These are phyloP conservation scores for Nemania serpens DNA, from an alignment of 2,329 filamentous ascomycete genomes.

Conservation along the genomic window DNA sequence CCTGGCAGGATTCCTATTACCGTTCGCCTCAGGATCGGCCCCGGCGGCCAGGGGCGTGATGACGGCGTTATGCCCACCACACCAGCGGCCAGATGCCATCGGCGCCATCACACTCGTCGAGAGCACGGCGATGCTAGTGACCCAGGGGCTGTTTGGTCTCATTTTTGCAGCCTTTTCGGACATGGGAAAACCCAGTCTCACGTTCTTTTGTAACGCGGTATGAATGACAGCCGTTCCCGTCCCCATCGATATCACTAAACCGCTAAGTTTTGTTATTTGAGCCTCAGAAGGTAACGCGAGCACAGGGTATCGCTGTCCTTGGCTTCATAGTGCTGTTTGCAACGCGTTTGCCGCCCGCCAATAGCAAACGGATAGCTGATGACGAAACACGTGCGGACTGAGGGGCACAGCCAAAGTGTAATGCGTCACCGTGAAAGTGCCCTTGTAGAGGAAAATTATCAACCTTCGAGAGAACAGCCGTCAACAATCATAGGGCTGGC, in stretches of 20 bases:
- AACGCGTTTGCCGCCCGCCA: slow-evolving; percentile 50
- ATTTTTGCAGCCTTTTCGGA: slow-evolving; percentile 67
- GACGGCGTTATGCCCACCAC: slow-evolving; percentile 68
- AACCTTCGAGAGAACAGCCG: too few species aligned
- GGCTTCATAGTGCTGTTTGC: slow-evolving; percentile 52
- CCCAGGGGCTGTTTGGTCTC: slow-evolving; percentile 68
- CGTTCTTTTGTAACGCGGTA: slow-evolving; percentile 71
- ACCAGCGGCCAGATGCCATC: slow-evolving; percentile 67
- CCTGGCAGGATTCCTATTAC: slow-evolving; percentile 65
- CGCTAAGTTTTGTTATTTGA: too few species aligned
- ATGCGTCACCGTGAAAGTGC: too few species aligned
- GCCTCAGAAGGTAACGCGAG: too few species aligned
- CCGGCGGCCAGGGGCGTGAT: slow-evolving; percentile 75
- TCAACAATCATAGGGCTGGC: too few species aligned
- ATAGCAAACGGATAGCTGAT: slow-evolving; percentile 49
- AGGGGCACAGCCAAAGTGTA: not conserved
- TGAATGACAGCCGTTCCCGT: slow-evolving; percentile 33
- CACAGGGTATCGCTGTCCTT: slow-evolving; percentile 58
- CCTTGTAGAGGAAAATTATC: too few species aligned
- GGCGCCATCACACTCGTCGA: slow-evolving; percentile 73
- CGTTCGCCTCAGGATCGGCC: slow-evolving; percentile 70
- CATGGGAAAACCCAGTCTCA: slow-evolving; percentile 62
- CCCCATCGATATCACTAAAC: too few species aligned
- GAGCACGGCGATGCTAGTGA: slow-evolving; percentile 67
- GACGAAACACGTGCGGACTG: slow-evolving; percentile 8